These are phyloP conservation scores for Sporodiniella umbellata DNA, from an alignment of 371 early-diverging fungal genomes.

Conservation along the genomic window DNA sequence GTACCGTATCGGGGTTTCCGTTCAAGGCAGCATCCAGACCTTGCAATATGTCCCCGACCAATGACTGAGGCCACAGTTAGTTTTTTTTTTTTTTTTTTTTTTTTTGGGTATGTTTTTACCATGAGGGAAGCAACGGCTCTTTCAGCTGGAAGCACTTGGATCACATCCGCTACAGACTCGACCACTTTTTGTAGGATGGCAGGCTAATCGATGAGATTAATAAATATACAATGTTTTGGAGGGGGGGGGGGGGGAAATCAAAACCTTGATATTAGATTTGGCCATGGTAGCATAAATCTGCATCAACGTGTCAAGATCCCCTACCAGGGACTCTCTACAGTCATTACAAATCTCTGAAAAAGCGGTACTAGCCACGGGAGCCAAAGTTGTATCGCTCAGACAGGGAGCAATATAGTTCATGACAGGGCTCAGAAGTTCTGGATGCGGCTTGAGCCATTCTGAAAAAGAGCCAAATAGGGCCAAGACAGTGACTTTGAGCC, in stretches of 20 bases:
- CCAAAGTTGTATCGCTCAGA: slow-evolving; percentile 56
- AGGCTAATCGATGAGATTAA: not conserved
- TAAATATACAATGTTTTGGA: no score
- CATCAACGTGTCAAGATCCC: slow-evolving; percentile 60
- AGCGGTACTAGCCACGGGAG: slow-evolving; percentile 62
- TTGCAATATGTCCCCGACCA: slow-evolving; percentile 45
- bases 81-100: no score
- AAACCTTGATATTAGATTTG: slow-evolving; percentile 36
- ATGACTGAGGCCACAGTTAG: slow-evolving; percentile 15
- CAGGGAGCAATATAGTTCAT: slow-evolving; percentile 68
- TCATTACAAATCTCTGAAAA: slow-evolving; percentile 74
- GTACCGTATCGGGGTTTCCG: slow-evolving; percentile 13
- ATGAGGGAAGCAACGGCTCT: slow-evolving; percentile 53
- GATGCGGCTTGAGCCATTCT: slow-evolving; percentile 71
- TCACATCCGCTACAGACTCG: slow-evolving; percentile 70
- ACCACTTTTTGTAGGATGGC: slow-evolving; percentile 58
- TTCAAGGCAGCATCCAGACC: slow-evolving; percentile 27
- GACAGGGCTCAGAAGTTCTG: slow-evolving; percentile 54
- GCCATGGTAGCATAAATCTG: slow-evolving; percentile 53
- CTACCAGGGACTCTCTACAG: slow-evolving; percentile 64
- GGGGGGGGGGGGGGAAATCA: no score
- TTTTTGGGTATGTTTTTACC: no score
- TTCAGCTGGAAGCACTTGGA: slow-evolving; percentile 60
- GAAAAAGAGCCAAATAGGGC: slow-evolving; percentile 60
- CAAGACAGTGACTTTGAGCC: slow-evolving; percentile 50